phyloP scores from a whole-genome alignment of 371 early-diverging fungal genomes.

The Gilbertella persicaria region DNA sequence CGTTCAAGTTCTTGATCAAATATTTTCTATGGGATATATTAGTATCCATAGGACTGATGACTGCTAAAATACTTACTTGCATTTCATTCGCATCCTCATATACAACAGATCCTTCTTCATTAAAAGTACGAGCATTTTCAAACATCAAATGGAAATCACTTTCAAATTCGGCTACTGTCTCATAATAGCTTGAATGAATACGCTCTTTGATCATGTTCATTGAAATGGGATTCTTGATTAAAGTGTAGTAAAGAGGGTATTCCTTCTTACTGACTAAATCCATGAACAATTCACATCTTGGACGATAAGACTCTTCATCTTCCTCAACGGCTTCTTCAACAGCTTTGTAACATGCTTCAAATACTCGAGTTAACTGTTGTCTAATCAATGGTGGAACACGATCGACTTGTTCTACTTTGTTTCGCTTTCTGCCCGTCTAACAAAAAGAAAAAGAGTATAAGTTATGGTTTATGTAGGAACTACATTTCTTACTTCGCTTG shows the following conservation, averaged over 20 bases:
- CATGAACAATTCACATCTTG: slow-evolving; percentile 68
- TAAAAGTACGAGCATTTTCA: slow-evolving; percentile 77
- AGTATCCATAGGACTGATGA: too few relatives aligned
- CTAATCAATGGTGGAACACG: slow-evolving; percentile 46
- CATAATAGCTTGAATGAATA: slow-evolving; percentile 58
- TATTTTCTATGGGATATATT: too few relatives aligned
- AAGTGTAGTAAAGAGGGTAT: slow-evolving; percentile 84
- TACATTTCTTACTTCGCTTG: too few relatives aligned
- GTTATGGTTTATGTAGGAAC: too few relatives aligned
- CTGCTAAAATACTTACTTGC: slow-evolving; percentile 42
- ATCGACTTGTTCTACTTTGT: too few relatives aligned
- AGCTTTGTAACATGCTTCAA: slow-evolving; percentile 52
- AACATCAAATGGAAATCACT: slow-evolving; percentile 76
- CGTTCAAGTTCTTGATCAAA: slow-evolving; percentile 27
- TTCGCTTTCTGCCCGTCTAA: slow-evolving; percentile 23
- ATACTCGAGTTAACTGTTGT: slow-evolving; percentile 47
- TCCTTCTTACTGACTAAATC: slow-evolving; percentile 73
- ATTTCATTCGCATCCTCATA: slow-evolving; percentile 74
- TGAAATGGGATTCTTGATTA: slow-evolving; percentile 85
- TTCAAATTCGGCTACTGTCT: slow-evolving; percentile 50
- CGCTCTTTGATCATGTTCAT: slow-evolving; percentile 70
- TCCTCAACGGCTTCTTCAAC: slow-evolving; percentile 56
- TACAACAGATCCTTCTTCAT: slow-evolving; percentile 78
- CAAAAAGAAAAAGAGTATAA: too few relatives aligned
- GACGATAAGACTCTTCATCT: slow-evolving; percentile 49